Base-by-base conservation (phyloP, 1,284 basidiomycete species). In the Apiotrichum gamsii region DNA sequence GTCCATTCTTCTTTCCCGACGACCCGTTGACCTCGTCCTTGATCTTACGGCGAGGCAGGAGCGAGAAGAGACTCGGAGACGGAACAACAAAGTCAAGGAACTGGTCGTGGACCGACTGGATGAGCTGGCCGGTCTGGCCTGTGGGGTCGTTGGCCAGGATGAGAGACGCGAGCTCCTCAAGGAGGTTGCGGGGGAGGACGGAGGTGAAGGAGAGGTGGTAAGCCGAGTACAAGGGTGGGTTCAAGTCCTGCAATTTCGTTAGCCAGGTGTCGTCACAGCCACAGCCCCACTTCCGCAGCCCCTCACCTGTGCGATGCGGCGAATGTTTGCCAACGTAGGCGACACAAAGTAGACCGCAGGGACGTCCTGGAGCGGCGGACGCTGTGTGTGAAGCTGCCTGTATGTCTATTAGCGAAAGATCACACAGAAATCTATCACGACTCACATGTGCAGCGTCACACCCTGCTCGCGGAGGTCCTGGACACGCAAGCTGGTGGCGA, bases 311-410 rank as follows among this genome's bases (percentile, higher is more conserved):
- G 88, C 85, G 76, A 96, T 93, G 46, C 94, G 80, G 50, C 81
- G 79, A 56, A 98, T 80, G 67, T 97, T 98, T 43, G 78, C 75
- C 10, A 88, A 75, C 0, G 90, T 95, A 0, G 95, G 95, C 0
- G 89, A 82, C 40, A 98, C 87, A 69, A 99, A 95, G 76, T 98
- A 99, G 24, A 98, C 82, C 0, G 95, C 93, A 8, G 95, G 95
- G 0, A 99, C 95, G 67, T 99, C 95, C 2, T 87, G 82, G 31
- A 99, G 74, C 11, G 91, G 80, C 15, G 95, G 95, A 46, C 95
- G 80, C 40, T 83, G 76, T 0, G 90, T 83, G 67, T 97, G 90
- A 11, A 98, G 75, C 75, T 96, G 94, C 59, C 90, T 95, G 61
- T 28, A 28, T 11, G 39, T 18, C 28, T 16, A 30, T 42, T 30